Evolutionary conservation across 345 rosid genomes (phyloP).

Genomic region (Eucalyptus cloeziana): DNA sequence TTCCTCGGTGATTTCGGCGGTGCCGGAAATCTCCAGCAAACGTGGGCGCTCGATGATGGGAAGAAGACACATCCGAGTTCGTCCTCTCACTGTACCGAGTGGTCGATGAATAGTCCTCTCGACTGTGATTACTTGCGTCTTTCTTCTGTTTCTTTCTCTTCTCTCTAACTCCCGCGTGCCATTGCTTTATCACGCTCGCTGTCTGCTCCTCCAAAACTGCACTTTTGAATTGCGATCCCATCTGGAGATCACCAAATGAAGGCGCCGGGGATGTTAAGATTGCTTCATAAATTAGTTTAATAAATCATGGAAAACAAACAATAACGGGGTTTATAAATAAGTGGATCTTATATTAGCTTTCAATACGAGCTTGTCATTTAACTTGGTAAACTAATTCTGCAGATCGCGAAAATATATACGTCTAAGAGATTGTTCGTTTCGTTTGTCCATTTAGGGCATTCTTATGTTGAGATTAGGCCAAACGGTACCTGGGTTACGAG

Average conservation of each 20-base stretch:
- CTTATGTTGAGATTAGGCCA: not conserved
- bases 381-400: not conserved
- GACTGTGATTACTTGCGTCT: not conserved
- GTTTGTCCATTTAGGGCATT: not conserved
- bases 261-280: not conserved
- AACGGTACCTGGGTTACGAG: conserved; percentile 53
- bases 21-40: not conserved
- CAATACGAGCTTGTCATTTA: not conserved
- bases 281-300: not conserved
- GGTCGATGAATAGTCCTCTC: not conserved
- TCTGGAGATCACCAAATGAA: not conserved
- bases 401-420: not conserved
- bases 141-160: conserved; percentile 8
- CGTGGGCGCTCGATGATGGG: conserved; percentile 1
- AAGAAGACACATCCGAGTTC: not conserved
- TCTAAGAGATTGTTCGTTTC: not conserved
- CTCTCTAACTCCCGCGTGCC: conserved; percentile 12
- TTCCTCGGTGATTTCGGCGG: not conserved
- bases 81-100: not conserved
- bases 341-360: not conserved
- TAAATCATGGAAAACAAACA: not conserved
- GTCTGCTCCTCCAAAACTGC: conserved; percentile 18
- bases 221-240: conserved; percentile 23
- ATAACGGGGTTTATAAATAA: not conserved
- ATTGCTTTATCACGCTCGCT: conserved; percentile 8